phyloP scores from a whole-genome alignment of 192 early-diverging fungal genomes.

The Hyaloraphidium curvatum region DNA sequence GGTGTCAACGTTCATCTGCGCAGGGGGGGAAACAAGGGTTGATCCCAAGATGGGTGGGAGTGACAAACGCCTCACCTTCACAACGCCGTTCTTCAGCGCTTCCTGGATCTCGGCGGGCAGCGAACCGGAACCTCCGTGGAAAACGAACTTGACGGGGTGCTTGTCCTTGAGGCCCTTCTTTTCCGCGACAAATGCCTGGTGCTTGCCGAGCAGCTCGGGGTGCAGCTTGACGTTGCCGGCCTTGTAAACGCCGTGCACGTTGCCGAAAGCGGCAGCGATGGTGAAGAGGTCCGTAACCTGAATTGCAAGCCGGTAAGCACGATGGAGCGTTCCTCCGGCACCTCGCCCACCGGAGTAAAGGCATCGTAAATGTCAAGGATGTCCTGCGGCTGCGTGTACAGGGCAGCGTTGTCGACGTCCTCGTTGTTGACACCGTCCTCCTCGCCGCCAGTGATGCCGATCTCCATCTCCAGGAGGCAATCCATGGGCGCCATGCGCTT shows the following conservation, averaged over 20 bases:
- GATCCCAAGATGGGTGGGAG: background rate
- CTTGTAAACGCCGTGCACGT: constrained; percentile 92
- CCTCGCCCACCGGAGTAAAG: constrained; percentile 34
- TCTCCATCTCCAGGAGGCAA: constrained; percentile 91
- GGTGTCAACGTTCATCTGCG: constrained; percentile 97
- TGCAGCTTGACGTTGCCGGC: constrained; percentile 88
- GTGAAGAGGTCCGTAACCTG: constrained; percentile 72
- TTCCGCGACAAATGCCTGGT: constrained; percentile 63
- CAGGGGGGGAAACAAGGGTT: too few species aligned
- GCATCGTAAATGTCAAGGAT: constrained; percentile 86
- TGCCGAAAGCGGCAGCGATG: constrained; percentile 89
- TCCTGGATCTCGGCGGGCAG: constrained; percentile 58
- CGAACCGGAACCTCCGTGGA: constrained; percentile 94
- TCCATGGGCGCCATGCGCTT: constrained; percentile 76
- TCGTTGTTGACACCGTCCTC: constrained; percentile 97
- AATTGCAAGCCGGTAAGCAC: background rate
- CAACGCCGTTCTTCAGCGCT: constrained; percentile 62
- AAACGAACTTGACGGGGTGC: constrained; percentile 87
- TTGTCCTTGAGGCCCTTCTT: constrained; percentile 32
- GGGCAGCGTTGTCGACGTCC: constrained; percentile 65
- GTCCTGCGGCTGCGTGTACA: constrained; percentile 93
- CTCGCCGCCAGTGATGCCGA: constrained; percentile 95
- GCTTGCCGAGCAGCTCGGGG: constrained; percentile 79
- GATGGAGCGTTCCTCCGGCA: background rate
- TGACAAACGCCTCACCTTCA: constrained; percentile 35